phyloP scores from a whole-genome alignment of 78 protist species.

The Protostelium mycophagum region DNA sequence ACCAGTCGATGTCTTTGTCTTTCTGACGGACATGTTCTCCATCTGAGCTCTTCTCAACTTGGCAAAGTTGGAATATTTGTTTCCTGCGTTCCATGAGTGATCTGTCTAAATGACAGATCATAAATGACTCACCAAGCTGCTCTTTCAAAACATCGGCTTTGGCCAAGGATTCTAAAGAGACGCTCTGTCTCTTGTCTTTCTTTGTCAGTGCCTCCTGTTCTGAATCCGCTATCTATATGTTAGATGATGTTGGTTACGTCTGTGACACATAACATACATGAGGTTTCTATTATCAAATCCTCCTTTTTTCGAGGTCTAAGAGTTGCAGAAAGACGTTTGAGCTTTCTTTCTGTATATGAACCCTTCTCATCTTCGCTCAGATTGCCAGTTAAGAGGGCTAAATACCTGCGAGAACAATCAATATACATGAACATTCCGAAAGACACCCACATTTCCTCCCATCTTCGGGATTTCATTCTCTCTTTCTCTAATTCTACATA shows the following conservation, averaged over 20 bases:
- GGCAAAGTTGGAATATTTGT: not conserved
- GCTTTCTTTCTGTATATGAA: not conserved
- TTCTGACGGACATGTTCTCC: not conserved
- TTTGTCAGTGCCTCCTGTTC: not conserved
- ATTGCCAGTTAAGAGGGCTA: not conserved
- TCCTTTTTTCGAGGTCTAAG: not conserved
- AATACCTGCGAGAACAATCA: not conserved
- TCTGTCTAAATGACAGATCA: too few species aligned
- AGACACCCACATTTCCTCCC: not conserved
- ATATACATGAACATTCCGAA: not conserved
- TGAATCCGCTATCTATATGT: not conserved
- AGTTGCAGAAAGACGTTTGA: not conserved
- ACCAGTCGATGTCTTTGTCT: not conserved
- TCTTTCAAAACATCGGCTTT: not conserved
- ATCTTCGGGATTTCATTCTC: not conserved
- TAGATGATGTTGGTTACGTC: not conserved
- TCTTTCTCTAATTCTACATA: not conserved
- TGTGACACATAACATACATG: not conserved
- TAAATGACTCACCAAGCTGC: not conserved
- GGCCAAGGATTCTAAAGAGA: not conserved
- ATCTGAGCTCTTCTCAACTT: not conserved
- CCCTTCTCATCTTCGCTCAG: not conserved
- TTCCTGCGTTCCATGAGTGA: not conserved
- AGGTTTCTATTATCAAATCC: not conserved
- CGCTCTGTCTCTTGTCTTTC: not conserved